These are phyloP conservation scores for Actinomucor elegans DNA, from an alignment of 371 early-diverging fungal genomes.

Conservation along the genomic window DNA sequence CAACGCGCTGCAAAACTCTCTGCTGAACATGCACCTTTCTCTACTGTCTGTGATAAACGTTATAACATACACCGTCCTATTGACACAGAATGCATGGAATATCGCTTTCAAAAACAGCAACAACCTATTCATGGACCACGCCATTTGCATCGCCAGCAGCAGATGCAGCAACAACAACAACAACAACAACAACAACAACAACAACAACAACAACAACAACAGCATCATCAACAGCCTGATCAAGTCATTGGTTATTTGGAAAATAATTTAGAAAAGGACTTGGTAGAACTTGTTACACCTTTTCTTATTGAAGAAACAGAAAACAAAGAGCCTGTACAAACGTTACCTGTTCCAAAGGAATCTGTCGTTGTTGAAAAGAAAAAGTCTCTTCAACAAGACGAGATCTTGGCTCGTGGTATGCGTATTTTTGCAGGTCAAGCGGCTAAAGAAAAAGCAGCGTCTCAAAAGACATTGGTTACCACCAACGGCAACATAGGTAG, in stretches of 20 bases:
- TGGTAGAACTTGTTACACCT: not conserved
- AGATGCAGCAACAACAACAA: not conserved
- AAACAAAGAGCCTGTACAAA: too few relatives aligned
- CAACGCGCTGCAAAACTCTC: conserved; percentile 9
- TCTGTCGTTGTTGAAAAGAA: not conserved
- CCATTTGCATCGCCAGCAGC: too few relatives aligned
- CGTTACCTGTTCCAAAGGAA: too few relatives aligned
- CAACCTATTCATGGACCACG: too few relatives aligned
- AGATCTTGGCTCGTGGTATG: too few relatives aligned
- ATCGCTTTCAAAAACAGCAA: not conserved
- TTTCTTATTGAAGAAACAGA: not conserved
- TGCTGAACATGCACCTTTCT: not conserved
- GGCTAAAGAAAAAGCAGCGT: too few relatives aligned
- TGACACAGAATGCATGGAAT: conserved; percentile 11
- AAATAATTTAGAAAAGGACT: not conserved
- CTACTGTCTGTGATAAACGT: not conserved
- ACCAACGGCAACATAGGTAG: not conserved
- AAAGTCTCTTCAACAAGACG: too few relatives aligned
- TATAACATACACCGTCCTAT: conserved; percentile 1
- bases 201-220: not conserved
- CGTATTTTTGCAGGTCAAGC: too few relatives aligned
- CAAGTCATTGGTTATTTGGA: not conserved
- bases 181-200: not conserved
- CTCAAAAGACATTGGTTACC: too few relatives aligned
- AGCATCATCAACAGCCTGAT: not conserved